These are phyloP conservation scores for Entomortierella chlamydospora DNA, from an alignment of 192 early-diverging fungal genomes.

Conservation along the genomic window DNA sequence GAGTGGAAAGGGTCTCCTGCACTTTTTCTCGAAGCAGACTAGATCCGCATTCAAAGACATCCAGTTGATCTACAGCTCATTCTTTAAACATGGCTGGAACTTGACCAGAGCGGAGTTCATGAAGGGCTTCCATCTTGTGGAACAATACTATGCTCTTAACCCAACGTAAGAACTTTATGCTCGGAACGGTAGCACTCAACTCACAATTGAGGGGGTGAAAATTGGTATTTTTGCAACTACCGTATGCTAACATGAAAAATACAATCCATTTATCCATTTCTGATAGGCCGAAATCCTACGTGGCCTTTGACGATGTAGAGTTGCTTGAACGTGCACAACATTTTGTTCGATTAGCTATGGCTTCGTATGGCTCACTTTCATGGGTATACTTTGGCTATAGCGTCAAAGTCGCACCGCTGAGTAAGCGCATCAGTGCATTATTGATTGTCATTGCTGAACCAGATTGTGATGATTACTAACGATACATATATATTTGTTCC, in stretches of 20 bases:
- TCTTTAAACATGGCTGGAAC: background rate
- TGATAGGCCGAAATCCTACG: constrained; percentile 38
- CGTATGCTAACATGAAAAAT: too few relatives aligned
- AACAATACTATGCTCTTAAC: background rate
- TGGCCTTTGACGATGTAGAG: constrained; percentile 31
- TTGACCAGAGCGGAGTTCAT: background rate
- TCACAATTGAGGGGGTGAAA: too few relatives aligned
- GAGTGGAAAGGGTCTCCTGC: background rate
- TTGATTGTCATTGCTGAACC: background rate
- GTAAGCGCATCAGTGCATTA: constrained; percentile 4
- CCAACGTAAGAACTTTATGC: background rate
- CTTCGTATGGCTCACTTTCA: constrained; percentile 47
- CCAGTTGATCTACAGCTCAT: background rate
- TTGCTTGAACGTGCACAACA: constrained; percentile 41
- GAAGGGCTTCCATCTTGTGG: background rate
- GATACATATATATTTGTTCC: too few relatives aligned
- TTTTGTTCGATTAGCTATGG: constrained; percentile 51
- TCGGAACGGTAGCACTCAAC: too few relatives aligned
- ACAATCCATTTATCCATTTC: too few relatives aligned
- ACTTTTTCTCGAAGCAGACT: background rate
- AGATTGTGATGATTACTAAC: too few relatives aligned
- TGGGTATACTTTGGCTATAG: constrained; percentile 51
- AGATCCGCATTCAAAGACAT: background rate
- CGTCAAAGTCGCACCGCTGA: constrained; percentile 38
- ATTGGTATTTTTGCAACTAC: too few relatives aligned